Evolutionary conservation across 2,329 filamentous ascomycete genomes (phyloP).

Genomic region (Zymoseptoria brevis): DNA sequence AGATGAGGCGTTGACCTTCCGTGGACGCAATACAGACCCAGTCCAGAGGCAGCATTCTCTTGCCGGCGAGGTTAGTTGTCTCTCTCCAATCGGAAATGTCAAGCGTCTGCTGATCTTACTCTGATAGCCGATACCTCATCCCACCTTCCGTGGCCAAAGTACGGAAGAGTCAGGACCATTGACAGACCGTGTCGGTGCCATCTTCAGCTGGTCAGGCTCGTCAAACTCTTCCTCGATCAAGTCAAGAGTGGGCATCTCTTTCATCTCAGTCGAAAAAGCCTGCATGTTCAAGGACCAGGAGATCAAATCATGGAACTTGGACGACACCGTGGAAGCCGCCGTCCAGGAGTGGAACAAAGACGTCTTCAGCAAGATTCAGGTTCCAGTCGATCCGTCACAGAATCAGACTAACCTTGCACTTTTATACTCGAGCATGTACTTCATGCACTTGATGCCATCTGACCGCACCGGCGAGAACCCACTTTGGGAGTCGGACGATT

Average conservation of each 20-base stretch:
- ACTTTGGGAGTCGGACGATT: conserved; percentile 54
- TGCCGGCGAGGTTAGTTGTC: conserved; percentile 9
- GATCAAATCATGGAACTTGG: conserved; percentile 38
- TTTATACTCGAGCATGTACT: conserved; percentile 62
- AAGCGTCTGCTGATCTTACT: not conserved
- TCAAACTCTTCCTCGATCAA: conserved; percentile 32
- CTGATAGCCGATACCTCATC: conserved; percentile 21
- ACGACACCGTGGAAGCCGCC: conserved; percentile 26
- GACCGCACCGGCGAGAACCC: conserved; percentile 67
- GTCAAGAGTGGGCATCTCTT: conserved; percentile 57
- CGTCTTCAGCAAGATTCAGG: conserved; percentile 54
- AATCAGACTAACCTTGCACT: conserved; percentile 49
- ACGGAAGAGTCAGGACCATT: conserved; percentile 23
- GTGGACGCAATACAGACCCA: conserved; percentile 24
- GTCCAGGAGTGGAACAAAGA: conserved; percentile 53
- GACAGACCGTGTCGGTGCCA: conserved; percentile 43
- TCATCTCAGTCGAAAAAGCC: conserved; percentile 55
- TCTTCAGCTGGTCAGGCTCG: conserved; percentile 41
- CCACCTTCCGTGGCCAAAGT: conserved; percentile 32
- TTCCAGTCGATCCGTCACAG: conserved; percentile 46
- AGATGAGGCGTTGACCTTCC: conserved; percentile 28
- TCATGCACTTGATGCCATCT: conserved; percentile 60
- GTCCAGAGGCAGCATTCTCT: conserved; percentile 17
- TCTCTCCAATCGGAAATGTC: not conserved
- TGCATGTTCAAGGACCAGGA: conserved; percentile 52